Conservation (phyloP, 2,329 filamentous ascomycete genomes). For the Ophiognomonia clavigignenti-juglandacearum region DNA sequence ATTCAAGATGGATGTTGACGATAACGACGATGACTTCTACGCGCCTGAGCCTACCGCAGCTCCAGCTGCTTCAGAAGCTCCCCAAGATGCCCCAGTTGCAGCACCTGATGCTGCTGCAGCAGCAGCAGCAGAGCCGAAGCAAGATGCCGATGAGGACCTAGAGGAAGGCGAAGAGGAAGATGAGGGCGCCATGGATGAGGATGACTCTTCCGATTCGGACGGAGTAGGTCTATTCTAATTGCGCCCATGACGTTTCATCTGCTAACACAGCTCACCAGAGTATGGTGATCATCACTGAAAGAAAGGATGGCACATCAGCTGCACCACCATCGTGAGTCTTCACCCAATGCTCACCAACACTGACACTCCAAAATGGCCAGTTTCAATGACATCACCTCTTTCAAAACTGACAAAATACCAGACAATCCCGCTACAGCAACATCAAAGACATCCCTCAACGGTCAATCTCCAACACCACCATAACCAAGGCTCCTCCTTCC, state of each 20-base stretch:
- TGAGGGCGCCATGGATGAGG: slow-evolving; percentile 56
- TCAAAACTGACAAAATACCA: slow-evolving; percentile 28
- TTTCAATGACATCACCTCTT: no score
- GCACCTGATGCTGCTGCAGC: slow-evolving; percentile 19
- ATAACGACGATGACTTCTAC: slow-evolving; percentile 61
- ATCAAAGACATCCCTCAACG: slow-evolving; percentile 62
- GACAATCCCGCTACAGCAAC: slow-evolving; percentile 59
- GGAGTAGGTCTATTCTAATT: slow-evolving; percentile 25
- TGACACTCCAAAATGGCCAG: no score
- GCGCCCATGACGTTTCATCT: neutral
- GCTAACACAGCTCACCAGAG: slow-evolving; percentile 38
- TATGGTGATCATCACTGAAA: slow-evolving; percentile 64
- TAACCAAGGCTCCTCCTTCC: slow-evolving; percentile 38
- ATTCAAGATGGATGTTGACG: slow-evolving; percentile 58
- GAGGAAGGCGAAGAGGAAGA: slow-evolving; percentile 63
- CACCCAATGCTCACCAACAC: no score
- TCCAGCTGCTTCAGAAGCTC: slow-evolving; percentile 23
- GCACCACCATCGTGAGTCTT: slow-evolving; percentile 51
- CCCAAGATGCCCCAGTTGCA: slow-evolving; percentile 8
- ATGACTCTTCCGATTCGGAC: slow-evolving; percentile 40
- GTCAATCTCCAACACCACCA: slow-evolving; percentile 46
- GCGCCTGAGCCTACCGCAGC: slow-evolving; percentile 51
- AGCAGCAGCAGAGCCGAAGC: slow-evolving; percentile 27
- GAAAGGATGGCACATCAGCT: slow-evolving; percentile 59
- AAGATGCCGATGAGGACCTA: slow-evolving; percentile 45